Evolutionary conservation across 1,139 yeast species (phyloP), one percentile per base, ranked within the genome.

Genomic region (Zygoascus sp.): DNA sequence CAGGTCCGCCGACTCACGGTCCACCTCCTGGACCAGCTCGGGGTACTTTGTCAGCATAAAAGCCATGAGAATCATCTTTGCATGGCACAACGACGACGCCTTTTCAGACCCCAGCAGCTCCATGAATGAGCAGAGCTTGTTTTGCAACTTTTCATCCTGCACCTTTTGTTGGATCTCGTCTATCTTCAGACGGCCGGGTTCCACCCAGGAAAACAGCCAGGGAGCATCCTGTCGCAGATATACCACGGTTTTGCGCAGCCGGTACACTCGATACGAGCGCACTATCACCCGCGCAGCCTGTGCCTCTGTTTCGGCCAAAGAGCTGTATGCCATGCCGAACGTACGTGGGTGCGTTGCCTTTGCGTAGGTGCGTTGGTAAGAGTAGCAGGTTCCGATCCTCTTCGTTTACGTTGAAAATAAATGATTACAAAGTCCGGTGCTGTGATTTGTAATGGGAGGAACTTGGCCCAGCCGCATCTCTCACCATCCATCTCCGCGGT

Each of bases 21-120:
- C 15, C 9, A 41, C 50, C 9, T 44, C 42, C 2, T 46, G 46
- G 11, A 50, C 46, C 15, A 51, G 45, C 25, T 50, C 48, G n/a
- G 43, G 43, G 43, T 30, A 40, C 21, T 40, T 40, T 20, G 43
- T 30, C 32, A 58, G 43, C 58, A 58, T 54, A 35, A 53, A 55
- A 16, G 58, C 62, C 51, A 58, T 54, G 16, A 58, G 50, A 8
- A 58, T 35, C 48, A 57, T 44, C 42, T 58, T 58, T 30, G 60
- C 53, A 40, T 57, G 58, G 46, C 61, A 58, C 30, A 42, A 40
- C 25, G 57, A 50, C 11, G 56, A 51, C 7, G 55, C 43, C 36
- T 44, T 52, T 32, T 52, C 57, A 13, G 49, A 51, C 6, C 56
- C 59, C 38, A 58, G 38, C 9, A 53, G 47, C 36, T 45, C 51